Evolutionary conservation across 306 rosid species (phyloP), one percentile per base, ranked within the genome.

Genomic region (Crotalaria pallida): DNA sequence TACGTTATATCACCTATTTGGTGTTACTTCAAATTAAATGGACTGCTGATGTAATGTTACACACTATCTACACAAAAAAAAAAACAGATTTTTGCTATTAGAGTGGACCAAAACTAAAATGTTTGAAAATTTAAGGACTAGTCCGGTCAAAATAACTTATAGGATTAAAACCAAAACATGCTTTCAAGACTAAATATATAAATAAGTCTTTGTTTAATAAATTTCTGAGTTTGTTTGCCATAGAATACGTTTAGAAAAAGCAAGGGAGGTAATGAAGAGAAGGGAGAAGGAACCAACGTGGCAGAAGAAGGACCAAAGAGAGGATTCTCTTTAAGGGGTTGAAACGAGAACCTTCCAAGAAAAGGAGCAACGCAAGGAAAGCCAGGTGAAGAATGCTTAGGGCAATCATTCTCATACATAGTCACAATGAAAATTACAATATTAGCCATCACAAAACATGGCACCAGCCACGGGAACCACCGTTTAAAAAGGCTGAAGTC

Each of bases 231-330:
- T n/a, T n/a, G 18, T 13, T n/a, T n/a, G 16, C n/a, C 0, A 13
- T 0, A 43, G 49, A 43, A 45, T 16, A 45, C 2, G 9, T 45
- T n/a, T 45, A 45, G 50, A 45, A 2, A 3, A 4, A 36, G 64
- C 15, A 49, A 15, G 19, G 36, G 72, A 31, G 33, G 64, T 10
- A 49, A 15, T 13, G 36, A 61, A 31, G 33, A 49, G 5, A 19
- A 29, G 12, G 2, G 18, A 43, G 16, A 43, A 13, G 6, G 7
- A 68, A 63, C 82, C 81, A 56, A 90, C 97, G 97, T 84, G 36
- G 71, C 13, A 31, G 95, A 70, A 84, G 96, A 90, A 76, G 96
- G 96, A 43, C 95, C 96, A 13, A 90, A 80, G 79, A 90, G 92
- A 17, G 90, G 96, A 44, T 90, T 90, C 58, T 90, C 92, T 17